Conservation (phyloP, 2,329 filamentous ascomycete species). For the Phoma sp. region DNA sequence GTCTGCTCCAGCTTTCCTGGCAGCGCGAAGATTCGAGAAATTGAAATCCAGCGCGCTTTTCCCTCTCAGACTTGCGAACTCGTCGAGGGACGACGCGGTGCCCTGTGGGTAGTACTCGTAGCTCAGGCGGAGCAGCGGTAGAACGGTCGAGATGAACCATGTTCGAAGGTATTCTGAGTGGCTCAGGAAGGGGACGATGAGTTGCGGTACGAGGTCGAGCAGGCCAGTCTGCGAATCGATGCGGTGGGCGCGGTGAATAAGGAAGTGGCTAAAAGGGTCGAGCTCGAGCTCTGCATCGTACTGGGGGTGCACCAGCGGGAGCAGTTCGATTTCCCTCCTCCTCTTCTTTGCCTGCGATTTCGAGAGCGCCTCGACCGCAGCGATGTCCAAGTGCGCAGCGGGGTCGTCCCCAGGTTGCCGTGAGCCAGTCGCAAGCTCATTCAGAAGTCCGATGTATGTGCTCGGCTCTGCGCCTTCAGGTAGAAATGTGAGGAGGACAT, state of each 20-base stretch:
- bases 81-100: slow-evolving; percentile 63
- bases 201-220: slow-evolving; percentile 69
- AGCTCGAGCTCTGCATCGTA: slow-evolving; percentile 57
- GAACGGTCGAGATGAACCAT: slow-evolving; percentile 73
- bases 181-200: slow-evolving; percentile 73
- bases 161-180: slow-evolving; percentile 67
- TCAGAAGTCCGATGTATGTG: slow-evolving; percentile 68
- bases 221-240: slow-evolving; percentile 78
- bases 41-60: slow-evolving; percentile 66
- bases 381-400: slow-evolving; percentile 58
- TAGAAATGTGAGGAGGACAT: slow-evolving; percentile 77
- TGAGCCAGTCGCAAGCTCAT: slow-evolving; percentile 62
- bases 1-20: slow-evolving; percentile 16
- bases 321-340: slow-evolving; percentile 68
- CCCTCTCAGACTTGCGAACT: slow-evolving; percentile 70
- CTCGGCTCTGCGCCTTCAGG: slow-evolving; percentile 73
- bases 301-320: slow-evolving; percentile 63
- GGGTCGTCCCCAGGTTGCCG: slow-evolving; percentile 52
- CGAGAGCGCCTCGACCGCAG: slow-evolving; percentile 64
- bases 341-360: slow-evolving; percentile 71
- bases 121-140: slow-evolving; percentile 73
- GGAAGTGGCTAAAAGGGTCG: slow-evolving; percentile 68
- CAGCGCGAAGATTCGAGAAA: slow-evolving; percentile 50
- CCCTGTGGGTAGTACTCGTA: slow-evolving; percentile 71
- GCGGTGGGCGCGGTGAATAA: slow-evolving; percentile 71